These are phyloP conservation scores for Trichoderma cornu-damae DNA, from an alignment of 2,329 filamentous ascomycete genomes.

Conservation along the genomic window DNA sequence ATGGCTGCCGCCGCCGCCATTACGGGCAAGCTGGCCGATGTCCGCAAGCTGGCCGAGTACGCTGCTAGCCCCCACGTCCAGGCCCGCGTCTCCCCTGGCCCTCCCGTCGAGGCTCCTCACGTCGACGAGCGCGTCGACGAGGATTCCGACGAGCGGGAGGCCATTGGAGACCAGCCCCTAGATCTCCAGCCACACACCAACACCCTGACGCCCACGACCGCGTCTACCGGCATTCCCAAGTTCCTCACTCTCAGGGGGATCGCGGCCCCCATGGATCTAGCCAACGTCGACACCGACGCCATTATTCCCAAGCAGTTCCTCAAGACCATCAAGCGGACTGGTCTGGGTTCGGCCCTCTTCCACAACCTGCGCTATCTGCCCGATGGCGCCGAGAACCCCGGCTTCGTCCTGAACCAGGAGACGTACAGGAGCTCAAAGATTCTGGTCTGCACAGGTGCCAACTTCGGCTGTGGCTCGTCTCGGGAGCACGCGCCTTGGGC, in stretches of 20 bases:
- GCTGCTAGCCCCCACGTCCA: conserved; percentile 56
- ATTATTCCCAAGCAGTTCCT: conserved; percentile 99
- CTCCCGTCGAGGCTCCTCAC: conserved; percentile 38
- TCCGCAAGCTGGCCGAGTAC: conserved; percentile 69
- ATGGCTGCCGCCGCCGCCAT: conserved; percentile 93
- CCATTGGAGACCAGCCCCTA: conserved; percentile 53
- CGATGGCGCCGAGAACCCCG: conserved; percentile 67
- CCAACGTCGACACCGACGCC: conserved; percentile 97
- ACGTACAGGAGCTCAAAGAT: conserved; percentile 83
- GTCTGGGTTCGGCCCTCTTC: conserved; percentile 84
- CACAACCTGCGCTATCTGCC: conserved; percentile 72
- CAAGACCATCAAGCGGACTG: conserved; percentile 97
- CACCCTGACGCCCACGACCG: conserved; percentile 41
- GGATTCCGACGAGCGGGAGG: conserved; percentile 50
- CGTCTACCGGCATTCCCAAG: conserved; percentile 66
- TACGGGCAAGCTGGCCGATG: conserved; percentile 84
- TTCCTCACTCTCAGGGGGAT: conserved; percentile 82
- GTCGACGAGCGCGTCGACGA: conserved; percentile 46
- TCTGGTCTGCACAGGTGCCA: conserved; percentile 81
- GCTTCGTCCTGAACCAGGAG: conserved; percentile 86
- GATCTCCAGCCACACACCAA: conserved; percentile 63
- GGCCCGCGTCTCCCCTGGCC: conserved; percentile 40
- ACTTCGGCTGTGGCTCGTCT: conserved; percentile 91
- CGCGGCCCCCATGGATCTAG: conserved; percentile 77
- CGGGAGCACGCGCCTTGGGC: conserved; percentile 98